Evolutionary conservation across 2,329 filamentous ascomycete species (phyloP), one percentile per base, ranked within the genome.

Genomic region (Madurella fahalii): DNA sequence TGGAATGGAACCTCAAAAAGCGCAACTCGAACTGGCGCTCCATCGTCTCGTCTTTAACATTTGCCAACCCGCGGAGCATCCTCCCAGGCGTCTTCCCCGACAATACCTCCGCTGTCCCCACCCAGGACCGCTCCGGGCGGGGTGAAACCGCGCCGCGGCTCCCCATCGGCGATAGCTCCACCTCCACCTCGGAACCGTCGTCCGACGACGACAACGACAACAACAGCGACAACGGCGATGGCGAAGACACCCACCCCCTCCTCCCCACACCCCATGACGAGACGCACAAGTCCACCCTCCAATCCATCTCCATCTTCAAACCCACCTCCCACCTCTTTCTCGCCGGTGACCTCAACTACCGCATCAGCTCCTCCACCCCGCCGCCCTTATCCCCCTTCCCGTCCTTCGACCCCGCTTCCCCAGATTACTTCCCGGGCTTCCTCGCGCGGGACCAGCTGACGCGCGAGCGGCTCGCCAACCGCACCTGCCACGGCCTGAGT

Each of bases 301-400:
- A 82, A 62, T 70, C 80, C 60, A 73, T 83, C 40, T 84, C 83
- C 34, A 82, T 97, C 53, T 96, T 92, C 74, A 83, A 81, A 47
- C 83, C 89, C 1, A 80, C 79, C 3, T 85, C 85, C 3, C 85
- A 95, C 68, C 76, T 96, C 1, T 95, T 97, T 68, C 77, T 97
- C 45, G 87, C 86, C 0, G 94, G 94, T 20, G 94, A 99, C 69
- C 80, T 99, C 57, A 99, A 99, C 76, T 99, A 99, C 72, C 87
- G 94, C 62, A 95, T 93, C 16, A 83, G 85, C 8, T 80, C 84
- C 58, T 79, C 77, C 0, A 74, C 79, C 0, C 91, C 92, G 0
- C 73, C 77, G 0, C 74, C 80, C 0, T 72, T 77, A 2, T 84
- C 89, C 48, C 76, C 64, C 47, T 90, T 80, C 81, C 94, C 63